phyloP scores from a whole-genome alignment of 441 rosid species.

The Gossypium gossypioides region DNA sequence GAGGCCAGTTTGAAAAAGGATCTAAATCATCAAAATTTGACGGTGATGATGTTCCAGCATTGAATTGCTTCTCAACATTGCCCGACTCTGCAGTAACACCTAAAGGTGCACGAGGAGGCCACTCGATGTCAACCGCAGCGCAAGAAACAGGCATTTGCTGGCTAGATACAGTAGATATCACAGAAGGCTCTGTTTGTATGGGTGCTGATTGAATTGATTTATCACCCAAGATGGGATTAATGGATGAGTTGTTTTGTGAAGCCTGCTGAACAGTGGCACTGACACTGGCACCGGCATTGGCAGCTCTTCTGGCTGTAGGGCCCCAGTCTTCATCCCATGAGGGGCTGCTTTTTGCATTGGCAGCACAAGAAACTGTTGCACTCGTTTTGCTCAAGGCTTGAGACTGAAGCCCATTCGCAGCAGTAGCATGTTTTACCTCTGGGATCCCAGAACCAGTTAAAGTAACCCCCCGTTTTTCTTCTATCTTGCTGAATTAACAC shows the following conservation, averaged over 20 bases:
- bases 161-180: constrained; percentile 28
- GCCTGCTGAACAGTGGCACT: constrained; percentile 19
- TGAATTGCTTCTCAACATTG: constrained; percentile 25
- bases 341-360: constrained; percentile 31
- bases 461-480: constrained; percentile 82
- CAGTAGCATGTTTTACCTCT: constrained; percentile 36
- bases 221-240: constrained; percentile 19
- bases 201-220: constrained; percentile 31
- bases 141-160: constrained; percentile 40
- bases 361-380: constrained; percentile 27
- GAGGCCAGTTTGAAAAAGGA: constrained; percentile 87
- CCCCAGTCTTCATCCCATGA: constrained; percentile 98
- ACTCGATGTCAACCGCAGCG: constrained; percentile 65
- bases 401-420: constrained; percentile 38
- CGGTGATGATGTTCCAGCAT: constrained; percentile 33
- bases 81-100: constrained; percentile 21
- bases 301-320: constrained; percentile 30
- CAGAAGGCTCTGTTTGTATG: constrained; percentile 31
- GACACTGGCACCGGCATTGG: constrained; percentile 13
- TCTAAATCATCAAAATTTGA: constrained; percentile 47
- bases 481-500: constrained; percentile 54
- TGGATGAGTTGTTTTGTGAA: constrained; percentile 17
- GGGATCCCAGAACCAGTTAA: constrained; percentile 57
- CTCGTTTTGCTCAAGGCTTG: constrained; percentile 36
- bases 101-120: constrained; percentile 67